phyloP scores from a whole-genome alignment of 2,329 filamentous ascomycete species.

The Helminthosporium solani region DNA sequence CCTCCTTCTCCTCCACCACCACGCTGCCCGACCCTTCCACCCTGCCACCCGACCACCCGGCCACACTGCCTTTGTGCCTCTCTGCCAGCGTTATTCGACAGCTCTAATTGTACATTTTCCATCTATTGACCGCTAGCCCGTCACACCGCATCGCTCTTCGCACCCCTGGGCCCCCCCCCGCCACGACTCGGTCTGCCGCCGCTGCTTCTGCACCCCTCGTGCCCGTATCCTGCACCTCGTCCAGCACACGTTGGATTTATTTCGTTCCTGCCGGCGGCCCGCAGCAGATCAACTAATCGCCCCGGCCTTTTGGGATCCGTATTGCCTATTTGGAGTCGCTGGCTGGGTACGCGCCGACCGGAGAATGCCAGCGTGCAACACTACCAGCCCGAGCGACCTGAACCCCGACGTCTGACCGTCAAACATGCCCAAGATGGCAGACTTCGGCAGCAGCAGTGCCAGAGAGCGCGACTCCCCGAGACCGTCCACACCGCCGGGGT shows the following conservation, averaged over 20 bases:
- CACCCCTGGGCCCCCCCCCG: too few relatives aligned
- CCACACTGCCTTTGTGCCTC: too few relatives aligned
- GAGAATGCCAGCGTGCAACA: constrained; percentile 31
- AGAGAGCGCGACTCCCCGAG: constrained; percentile 20
- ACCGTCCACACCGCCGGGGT: constrained; percentile 34
- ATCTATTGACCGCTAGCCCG: too few relatives aligned
- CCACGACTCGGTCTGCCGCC: constrained; percentile 1
- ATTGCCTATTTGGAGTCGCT: constrained; percentile 12
- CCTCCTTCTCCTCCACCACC: too few relatives aligned
- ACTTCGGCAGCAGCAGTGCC: constrained; percentile 15
- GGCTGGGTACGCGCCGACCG: constrained; percentile 15
- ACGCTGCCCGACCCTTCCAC: too few relatives aligned
- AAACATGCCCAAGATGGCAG: constrained; percentile 22
- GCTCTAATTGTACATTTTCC: too few relatives aligned
- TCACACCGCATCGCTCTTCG: too few relatives aligned
- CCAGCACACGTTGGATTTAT: not conserved
- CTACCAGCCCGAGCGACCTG: constrained; percentile 15
- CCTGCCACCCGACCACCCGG: too few relatives aligned
- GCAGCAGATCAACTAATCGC: constrained; percentile 6
- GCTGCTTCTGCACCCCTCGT: constrained; percentile 10
- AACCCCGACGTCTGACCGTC: constrained; percentile 19
- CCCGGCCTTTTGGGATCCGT: constrained; percentile 10
- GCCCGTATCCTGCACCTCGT: not conserved
- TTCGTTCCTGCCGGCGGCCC: constrained; percentile 1
- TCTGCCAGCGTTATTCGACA: too few relatives aligned